Conservation (phyloP, 768 basidiomycete species). For the Auriscalpium orientale region DNA sequence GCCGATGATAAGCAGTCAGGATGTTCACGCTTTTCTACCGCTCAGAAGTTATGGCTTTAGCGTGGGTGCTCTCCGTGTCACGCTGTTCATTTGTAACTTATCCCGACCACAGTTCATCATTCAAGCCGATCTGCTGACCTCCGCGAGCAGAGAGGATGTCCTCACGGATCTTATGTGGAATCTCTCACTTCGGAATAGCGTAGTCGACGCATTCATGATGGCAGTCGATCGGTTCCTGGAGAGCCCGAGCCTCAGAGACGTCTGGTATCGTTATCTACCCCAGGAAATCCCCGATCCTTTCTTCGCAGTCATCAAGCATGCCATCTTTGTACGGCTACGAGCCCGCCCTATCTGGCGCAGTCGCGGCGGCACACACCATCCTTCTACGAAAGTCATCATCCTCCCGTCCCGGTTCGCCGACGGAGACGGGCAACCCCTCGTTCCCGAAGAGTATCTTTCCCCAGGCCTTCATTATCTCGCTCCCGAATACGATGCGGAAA, state of each 20-base stretch:
- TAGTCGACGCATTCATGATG: slow-evolving; percentile 15
- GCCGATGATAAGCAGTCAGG: slow-evolving; percentile 11
- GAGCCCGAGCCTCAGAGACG: slow-evolving; percentile 11
- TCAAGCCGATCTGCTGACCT: slow-evolving; percentile 24
- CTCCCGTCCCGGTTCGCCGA: background rate
- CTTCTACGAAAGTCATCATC: slow-evolving; percentile 7
- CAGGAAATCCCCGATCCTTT: slow-evolving; percentile 9
- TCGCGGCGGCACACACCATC: slow-evolving; percentile 5
- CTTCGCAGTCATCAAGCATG: slow-evolving; percentile 12
- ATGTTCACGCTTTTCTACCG: slow-evolving; percentile 21
- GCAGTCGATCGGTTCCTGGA: slow-evolving; percentile 16
- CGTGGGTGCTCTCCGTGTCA: slow-evolving; percentile 8
- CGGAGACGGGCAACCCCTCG: slow-evolving; percentile 1
- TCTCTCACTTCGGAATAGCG: slow-evolving; percentile 10
- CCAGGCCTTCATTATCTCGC: slow-evolving; percentile 2
- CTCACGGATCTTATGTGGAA: slow-evolving; percentile 20
- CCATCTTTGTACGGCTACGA: slow-evolving; percentile 3
- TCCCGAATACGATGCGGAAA: slow-evolving; percentile 1
- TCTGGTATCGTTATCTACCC: slow-evolving; percentile 22
- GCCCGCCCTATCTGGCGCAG: slow-evolving; percentile 11
- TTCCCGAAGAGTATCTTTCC: slow-evolving; percentile 3
- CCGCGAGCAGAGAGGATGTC: slow-evolving; percentile 22
- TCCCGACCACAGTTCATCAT: slow-evolving; percentile 19
- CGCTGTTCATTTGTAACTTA: background rate
- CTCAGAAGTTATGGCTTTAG: slow-evolving; percentile 17